Conservation (phyloP, 202 grass and related monocot genomes). For the Setaria italica region DNA sequence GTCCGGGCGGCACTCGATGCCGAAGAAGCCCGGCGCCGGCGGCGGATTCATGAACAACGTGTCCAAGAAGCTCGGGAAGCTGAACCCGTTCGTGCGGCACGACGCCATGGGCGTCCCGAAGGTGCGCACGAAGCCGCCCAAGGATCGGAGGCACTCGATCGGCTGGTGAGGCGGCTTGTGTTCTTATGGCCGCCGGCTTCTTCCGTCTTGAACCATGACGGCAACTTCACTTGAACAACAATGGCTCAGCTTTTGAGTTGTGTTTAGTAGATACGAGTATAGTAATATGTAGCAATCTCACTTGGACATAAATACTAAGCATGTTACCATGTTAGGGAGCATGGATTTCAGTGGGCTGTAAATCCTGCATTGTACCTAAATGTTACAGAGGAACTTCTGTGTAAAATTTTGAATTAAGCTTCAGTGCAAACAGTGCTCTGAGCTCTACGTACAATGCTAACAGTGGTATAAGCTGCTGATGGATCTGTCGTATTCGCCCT, state of each 20-base stretch:
- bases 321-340: not conserved
- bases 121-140: conserved; percentile 51
- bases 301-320: conserved; percentile 11
- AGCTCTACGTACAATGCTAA: not conserved
- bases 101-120: conserved; percentile 53
- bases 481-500: not conserved
- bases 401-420: not conserved
- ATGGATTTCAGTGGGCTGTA: not conserved
- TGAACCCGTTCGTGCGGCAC: conserved; percentile 65
- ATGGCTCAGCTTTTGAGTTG: not conserved
- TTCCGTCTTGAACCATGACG: not conserved
- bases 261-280: not conserved
- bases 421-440: not conserved
- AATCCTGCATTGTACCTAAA: not conserved
- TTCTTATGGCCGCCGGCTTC: not conserved
- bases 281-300: not conserved
- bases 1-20: conserved; percentile 53
- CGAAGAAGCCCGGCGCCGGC: conserved; percentile 53
- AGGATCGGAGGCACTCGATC: conserved; percentile 85
- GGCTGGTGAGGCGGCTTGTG: not conserved
- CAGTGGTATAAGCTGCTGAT: not conserved
- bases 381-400: not conserved
- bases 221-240: not conserved
- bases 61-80: conserved; percentile 76
- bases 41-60: conserved; percentile 66